Evolutionary conservation across 179 eudicot genomes (phyloP).

Genomic region (Camellia oleifera): DNA sequence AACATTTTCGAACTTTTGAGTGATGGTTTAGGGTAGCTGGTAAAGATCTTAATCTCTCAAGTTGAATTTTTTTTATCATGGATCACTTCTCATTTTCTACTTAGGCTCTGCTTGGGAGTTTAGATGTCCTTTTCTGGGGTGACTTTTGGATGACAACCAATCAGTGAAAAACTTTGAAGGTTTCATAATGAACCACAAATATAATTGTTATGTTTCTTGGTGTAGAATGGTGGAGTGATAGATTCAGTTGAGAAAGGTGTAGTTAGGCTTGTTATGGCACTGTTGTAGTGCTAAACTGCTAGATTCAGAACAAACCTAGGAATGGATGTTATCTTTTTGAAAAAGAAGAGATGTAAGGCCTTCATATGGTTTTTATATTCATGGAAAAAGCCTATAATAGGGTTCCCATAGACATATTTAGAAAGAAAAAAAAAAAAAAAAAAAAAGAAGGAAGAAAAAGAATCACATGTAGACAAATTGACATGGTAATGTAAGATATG

Average conservation of each 20-base stretch:
- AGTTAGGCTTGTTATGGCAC: neutral
- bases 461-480: neutral
- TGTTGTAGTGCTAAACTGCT: neutral
- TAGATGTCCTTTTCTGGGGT: neutral
- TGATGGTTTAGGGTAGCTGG: neutral
- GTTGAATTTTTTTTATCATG: neutral
- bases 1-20: neutral
- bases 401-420: neutral
- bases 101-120: no score
- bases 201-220: neutral
- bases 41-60: neutral
- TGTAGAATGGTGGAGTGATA: no score
- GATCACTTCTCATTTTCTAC: neutral
- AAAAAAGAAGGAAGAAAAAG: neutral
- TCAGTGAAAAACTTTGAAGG: neutral
- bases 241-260: neutral
- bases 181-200: neutral
- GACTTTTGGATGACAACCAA: neutral
- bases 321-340: neutral
- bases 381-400: neutral
- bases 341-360: neutral
- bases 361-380: neutral
- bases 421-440: neutral
- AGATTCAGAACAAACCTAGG: neutral
- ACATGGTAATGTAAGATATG: neutral